phyloP scores from a whole-genome alignment of 192 early-diverging fungal genomes.

The Paraglomus brasilianum region DNA sequence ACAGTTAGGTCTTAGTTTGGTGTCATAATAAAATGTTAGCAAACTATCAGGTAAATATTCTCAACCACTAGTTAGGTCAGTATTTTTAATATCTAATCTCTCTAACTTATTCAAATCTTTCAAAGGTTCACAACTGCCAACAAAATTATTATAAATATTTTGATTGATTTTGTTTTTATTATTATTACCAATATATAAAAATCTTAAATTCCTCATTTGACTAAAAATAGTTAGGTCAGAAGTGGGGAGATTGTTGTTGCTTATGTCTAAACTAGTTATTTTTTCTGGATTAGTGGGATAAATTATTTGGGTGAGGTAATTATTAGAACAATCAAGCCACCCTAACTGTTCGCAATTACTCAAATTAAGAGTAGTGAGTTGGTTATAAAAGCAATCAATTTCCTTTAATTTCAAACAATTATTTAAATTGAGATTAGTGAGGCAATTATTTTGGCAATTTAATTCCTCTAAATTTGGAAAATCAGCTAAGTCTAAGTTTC shows the following conservation, averaged over 20 bases:
- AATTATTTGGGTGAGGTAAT: no score
- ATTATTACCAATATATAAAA: conserved; percentile 6
- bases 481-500: not conserved
- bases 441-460: not conserved
- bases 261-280: conserved; percentile 18
- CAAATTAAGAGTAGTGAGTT: conserved; percentile 14
- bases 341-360: conserved; percentile 21
- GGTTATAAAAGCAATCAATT: not conserved
- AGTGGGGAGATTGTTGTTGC: conserved; percentile 12
- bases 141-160: conserved; percentile 6
- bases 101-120: conserved; percentile 12
- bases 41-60: conserved; percentile 16
- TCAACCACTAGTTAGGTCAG: conserved; percentile 20
- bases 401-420: conserved; percentile 5
- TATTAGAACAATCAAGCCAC: not conserved
- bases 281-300: no score
- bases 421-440: not conserved
- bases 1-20: conserved; percentile 17
- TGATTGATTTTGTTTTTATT: conserved; percentile 19
- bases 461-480: conserved; percentile 1
- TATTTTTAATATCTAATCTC: conserved; percentile 10
- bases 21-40: conserved; percentile 3
- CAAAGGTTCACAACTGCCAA: conserved; percentile 9
- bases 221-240: conserved; percentile 17
- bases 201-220: conserved; percentile 16